phyloP scores from a whole-genome alignment of 2,329 filamentous ascomycete species.

The Escovopsis sp. region DNA sequence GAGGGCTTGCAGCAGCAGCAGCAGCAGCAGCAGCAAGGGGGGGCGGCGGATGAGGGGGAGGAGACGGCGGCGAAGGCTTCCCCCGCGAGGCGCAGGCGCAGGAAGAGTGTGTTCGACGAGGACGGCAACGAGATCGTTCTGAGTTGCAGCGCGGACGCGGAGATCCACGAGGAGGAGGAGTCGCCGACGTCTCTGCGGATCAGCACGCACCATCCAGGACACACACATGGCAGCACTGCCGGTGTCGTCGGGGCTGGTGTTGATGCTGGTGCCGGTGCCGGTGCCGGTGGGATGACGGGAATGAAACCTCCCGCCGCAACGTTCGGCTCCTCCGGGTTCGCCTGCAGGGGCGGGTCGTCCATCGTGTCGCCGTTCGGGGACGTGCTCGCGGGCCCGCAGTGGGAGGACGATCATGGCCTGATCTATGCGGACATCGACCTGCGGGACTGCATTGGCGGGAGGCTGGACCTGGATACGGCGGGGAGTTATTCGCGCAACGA shows the following conservation, averaged over 20 bases:
- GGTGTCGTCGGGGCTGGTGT: background rate
- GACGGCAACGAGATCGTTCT: conserved; percentile 41
- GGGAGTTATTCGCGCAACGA: conserved; percentile 71
- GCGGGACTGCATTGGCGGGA: conserved; percentile 69
- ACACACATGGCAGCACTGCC: background rate
- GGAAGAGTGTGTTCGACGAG: conserved; percentile 32
- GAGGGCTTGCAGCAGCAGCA: too few species aligned
- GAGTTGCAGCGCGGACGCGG: conserved; percentile 12
- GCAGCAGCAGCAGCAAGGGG: too few species aligned
- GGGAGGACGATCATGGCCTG: conserved; percentile 60
- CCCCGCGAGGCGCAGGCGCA: conserved; percentile 13
- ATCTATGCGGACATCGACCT: conserved; percentile 65
- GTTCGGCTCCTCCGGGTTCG: conserved; percentile 26
- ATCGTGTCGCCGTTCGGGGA: conserved; percentile 69
- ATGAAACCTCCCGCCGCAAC: too few species aligned
- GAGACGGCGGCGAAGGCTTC: conserved; percentile 21
- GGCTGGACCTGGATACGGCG: conserved; percentile 69
- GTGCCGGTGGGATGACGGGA: background rate
- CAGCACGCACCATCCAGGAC: background rate
- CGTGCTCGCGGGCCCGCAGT: conserved; percentile 66
- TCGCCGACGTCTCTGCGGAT: background rate
- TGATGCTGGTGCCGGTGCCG: background rate
- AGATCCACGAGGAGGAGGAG: background rate
- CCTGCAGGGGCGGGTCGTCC: conserved; percentile 64
- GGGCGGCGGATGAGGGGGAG: too few species aligned